Evolutionary conservation across 768 basidiomycete genomes (phyloP).

Genomic region (Tricholoma sp.): DNA sequence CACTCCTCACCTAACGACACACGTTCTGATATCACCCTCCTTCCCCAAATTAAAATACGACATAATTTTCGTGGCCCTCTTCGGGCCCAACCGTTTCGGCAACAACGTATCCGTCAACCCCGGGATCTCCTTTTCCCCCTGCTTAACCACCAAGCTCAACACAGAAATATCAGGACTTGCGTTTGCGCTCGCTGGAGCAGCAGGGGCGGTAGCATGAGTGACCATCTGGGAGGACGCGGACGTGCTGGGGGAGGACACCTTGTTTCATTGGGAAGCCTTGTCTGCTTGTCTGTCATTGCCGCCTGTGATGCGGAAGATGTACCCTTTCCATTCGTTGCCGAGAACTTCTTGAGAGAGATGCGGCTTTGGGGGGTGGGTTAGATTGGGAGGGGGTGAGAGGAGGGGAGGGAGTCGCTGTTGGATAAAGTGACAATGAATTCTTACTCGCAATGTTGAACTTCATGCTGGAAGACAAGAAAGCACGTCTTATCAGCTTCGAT

Average conservation of each 20-base stretch:
- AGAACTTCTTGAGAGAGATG: conserved; percentile 89
- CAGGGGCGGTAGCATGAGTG: conserved; percentile 97
- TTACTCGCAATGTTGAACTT: conserved; percentile 97
- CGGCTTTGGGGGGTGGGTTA: conserved; percentile 51
- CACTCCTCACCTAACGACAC: conserved; percentile 86
- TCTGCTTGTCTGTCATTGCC: conserved; percentile 99
- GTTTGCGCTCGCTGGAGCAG: conserved; percentile 92
- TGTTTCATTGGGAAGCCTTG: conserved; percentile 99
- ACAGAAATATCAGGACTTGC: conserved; percentile 99
- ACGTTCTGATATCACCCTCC: conserved; percentile 98
- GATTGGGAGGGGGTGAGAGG: neutral
- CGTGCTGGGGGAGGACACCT: conserved; percentile 93
- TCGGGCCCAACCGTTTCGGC: conserved; percentile 94
- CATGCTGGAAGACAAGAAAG: too few species aligned
- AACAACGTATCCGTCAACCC: conserved; percentile 89
- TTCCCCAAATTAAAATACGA: conserved; percentile 96
- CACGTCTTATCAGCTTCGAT: too few species aligned
- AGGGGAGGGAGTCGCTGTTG: conserved; percentile 1
- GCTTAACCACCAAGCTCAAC: conserved; percentile 90
- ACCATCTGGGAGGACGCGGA: conserved; percentile 89
- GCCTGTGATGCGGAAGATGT: conserved; percentile 94
- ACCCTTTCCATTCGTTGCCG: conserved; percentile 94
- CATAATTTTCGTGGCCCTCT: conserved; percentile 96
- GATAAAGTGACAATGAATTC: conserved; percentile 19
- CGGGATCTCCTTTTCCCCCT: conserved; percentile 86